phyloP scores from a whole-genome alignment of 2,329 filamentous ascomycete species.

The Didymella segeticola region DNA sequence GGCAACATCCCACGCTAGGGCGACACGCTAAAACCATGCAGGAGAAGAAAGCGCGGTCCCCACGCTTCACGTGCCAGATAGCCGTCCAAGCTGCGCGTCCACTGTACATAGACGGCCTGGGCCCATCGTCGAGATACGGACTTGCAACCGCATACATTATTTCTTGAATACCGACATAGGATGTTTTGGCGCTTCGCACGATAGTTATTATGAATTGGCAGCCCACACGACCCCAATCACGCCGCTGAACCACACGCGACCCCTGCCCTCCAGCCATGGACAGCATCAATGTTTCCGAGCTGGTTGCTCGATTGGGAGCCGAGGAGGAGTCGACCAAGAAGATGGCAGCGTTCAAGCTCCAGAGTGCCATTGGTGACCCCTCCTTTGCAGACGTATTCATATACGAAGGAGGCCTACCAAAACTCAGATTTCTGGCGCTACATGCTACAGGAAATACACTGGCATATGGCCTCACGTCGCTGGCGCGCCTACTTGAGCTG shows the following conservation, averaged over 20 bases:
- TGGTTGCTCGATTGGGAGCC: slow-evolving; percentile 65
- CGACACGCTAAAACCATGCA: slow-evolving; percentile 12
- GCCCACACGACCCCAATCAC: background rate
- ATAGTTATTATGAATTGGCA: slow-evolving; percentile 24
- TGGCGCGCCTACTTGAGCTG: slow-evolving; percentile 86
- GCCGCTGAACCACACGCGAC: slow-evolving; percentile 5
- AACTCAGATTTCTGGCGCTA: slow-evolving; percentile 83
- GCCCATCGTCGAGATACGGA: slow-evolving; percentile 5
- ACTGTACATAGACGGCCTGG: slow-evolving; percentile 17
- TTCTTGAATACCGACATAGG: slow-evolving; percentile 5
- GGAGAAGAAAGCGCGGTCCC: slow-evolving; percentile 12
- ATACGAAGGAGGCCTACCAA: slow-evolving; percentile 80
- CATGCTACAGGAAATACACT: slow-evolving; percentile 89
- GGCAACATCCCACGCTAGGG: no score
- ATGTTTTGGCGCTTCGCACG: slow-evolving; percentile 13
- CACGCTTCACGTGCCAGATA: slow-evolving; percentile 33
- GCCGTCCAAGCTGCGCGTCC: slow-evolving; percentile 24
- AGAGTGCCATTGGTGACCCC: slow-evolving; percentile 92
- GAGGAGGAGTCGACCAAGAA: slow-evolving; percentile 90
- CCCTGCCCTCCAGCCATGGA: slow-evolving; percentile 54
- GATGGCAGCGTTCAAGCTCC: slow-evolving; percentile 98
- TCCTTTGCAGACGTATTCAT: slow-evolving; percentile 98
- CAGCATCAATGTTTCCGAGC: slow-evolving; percentile 61
- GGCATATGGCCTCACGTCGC: slow-evolving; percentile 90
- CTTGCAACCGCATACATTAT: slow-evolving; percentile 8